Conservation (phyloP, 495 filamentous ascomycete genomes). For the Xylaria palmicola region DNA sequence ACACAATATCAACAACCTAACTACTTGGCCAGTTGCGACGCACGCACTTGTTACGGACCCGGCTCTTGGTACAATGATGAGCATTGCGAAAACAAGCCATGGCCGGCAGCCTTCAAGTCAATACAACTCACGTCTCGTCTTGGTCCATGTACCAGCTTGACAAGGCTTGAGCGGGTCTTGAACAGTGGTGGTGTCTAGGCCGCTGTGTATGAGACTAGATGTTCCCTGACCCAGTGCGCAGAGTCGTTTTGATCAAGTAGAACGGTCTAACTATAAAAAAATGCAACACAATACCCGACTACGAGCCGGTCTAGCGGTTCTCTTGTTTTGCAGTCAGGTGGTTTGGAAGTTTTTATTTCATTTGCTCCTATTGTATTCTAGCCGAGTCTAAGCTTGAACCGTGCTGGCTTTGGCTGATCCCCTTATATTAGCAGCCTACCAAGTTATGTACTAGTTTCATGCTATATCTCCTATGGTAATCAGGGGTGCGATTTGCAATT, state of each 20-base stretch:
- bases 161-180: background rate
- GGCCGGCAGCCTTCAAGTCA: background rate
- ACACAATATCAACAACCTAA: constrained; percentile 4
- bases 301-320: background rate
- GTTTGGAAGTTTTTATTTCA: constrained; percentile 1
- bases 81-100: background rate
- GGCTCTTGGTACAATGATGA: background rate
- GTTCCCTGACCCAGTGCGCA: background rate
- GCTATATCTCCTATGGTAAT: constrained; percentile 11
- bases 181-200: background rate
- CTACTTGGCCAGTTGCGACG: background rate
- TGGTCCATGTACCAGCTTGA: background rate
- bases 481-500: background rate
- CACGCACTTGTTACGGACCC: background rate
- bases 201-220: background rate
- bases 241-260: background rate
- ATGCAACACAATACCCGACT: background rate
- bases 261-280: background rate
- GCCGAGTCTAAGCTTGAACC: constrained; percentile 2
- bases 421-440: constrained; percentile 7
- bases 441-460: constrained; percentile 9
- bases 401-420: constrained; percentile 8
- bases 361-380: constrained; percentile 14
- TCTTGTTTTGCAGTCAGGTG: constrained; percentile 2
- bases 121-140: background rate